A percentile compares a stretch with the other conserved stretches of the same genome.
Conservation (phyloP, 2,329 filamentous ascomycete species). For the Claviceps sp. region DNA sequence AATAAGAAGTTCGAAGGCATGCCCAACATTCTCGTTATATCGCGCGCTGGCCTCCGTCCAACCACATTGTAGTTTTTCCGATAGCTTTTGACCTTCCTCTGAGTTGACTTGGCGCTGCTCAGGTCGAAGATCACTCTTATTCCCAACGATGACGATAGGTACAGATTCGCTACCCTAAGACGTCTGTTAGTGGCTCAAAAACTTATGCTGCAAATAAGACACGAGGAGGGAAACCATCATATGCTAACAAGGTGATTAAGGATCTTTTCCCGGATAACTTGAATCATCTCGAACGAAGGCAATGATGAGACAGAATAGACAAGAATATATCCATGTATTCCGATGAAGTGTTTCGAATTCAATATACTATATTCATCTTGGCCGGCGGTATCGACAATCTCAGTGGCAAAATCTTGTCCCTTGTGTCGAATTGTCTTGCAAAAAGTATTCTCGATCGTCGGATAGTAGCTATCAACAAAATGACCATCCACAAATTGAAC, state of each 20-base stretch:
- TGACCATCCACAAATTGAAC: constrained; percentile 95
- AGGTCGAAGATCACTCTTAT: constrained; percentile 87
- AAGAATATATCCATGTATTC: constrained; percentile 96
- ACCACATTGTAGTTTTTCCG: constrained; percentile 78
- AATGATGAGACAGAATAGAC: constrained; percentile 94
- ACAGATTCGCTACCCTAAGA: constrained; percentile 76
- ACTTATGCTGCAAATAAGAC: not conserved
- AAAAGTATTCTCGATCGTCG: constrained; percentile 98
- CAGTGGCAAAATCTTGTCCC: constrained; percentile 83
- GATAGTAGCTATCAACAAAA: constrained; percentile 98
- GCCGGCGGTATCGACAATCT: constrained; percentile 96
- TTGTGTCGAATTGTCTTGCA: constrained; percentile 90
- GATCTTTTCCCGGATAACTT: constrained; percentile 93
- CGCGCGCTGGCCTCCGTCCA: constrained; percentile 92
- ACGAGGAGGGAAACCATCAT: not conserved
- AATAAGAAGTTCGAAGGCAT: constrained; percentile 89
- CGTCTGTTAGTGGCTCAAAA: not conserved
- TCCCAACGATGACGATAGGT: constrained; percentile 87
- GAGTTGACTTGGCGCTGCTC: constrained; percentile 84
- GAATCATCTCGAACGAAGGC: constrained; percentile 94
- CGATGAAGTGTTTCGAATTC: constrained; percentile 97
- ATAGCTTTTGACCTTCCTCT: constrained; percentile 74
- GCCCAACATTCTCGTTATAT: constrained; percentile 85
- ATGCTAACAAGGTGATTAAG: constrained; percentile 75
- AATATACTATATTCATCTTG: constrained; percentile 99